Percentiles rank a stretch among this genome's conserved stretches.
These are phyloP conservation scores for Diddensiella caesifluorescens DNA, from an alignment of 805 yeast species.

Conservation along the genomic window DNA sequence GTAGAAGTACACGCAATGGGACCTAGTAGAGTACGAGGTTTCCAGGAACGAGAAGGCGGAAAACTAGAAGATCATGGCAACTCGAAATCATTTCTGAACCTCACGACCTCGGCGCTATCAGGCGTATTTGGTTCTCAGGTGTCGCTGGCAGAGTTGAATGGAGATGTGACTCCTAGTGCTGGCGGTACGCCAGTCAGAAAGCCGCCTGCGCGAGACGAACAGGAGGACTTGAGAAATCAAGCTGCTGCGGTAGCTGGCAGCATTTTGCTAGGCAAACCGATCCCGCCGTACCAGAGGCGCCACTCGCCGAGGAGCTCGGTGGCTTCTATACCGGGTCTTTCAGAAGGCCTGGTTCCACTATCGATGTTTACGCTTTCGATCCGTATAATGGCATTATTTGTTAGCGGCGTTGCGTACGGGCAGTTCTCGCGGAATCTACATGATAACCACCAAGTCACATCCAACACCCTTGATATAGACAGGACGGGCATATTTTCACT, in stretches of 20 bases:
- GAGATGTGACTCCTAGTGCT: slow-evolving; percentile 23
- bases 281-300: slow-evolving; percentile 3
- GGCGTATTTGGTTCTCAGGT: slow-evolving; percentile 38
- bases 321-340: slow-evolving; percentile 8
- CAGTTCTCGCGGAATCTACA: slow-evolving; percentile 28
- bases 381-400: slow-evolving; percentile 22
- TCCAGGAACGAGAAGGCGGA: neutral
- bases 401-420: slow-evolving; percentile 29
- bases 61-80: neutral
- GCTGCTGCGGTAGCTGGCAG: neutral
- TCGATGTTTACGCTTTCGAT: slow-evolving; percentile 15
- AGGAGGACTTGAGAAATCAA: neutral
- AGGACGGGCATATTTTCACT: slow-evolving; percentile 22
- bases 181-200: too few species aligned
- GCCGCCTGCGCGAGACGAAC: neutral
- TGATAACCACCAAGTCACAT: slow-evolving; percentile 27
- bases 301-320: slow-evolving; percentile 1
- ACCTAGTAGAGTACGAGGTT: too few species aligned
- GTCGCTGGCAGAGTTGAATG: slow-evolving; percentile 34
- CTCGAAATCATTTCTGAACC: slow-evolving; percentile 23
- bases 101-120: slow-evolving; percentile 30
- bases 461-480: slow-evolving; percentile 22
- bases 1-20: too few species aligned
- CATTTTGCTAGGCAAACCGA: neutral
- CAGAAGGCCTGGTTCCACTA: slow-evolving; percentile 18